phyloP scores from a whole-genome alignment of 78 protist species.

The Monosiga brevicollis region DNA sequence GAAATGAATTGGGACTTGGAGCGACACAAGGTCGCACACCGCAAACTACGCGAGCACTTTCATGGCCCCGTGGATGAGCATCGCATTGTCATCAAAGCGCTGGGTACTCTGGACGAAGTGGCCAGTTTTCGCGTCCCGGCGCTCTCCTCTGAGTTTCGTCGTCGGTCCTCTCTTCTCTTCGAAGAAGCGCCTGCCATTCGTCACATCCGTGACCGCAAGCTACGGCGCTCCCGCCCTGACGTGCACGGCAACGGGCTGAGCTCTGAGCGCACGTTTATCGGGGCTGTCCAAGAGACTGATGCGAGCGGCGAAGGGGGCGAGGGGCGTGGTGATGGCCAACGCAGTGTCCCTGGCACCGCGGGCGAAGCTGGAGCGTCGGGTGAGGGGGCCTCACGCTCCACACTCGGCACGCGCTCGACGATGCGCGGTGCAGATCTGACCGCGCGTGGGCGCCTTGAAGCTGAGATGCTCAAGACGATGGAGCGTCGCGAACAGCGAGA shows the following conservation, averaged over 20 bases:
- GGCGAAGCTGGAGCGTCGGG: neutral
- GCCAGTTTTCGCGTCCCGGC: conserved; percentile 17
- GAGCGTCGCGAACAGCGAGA: neutral
- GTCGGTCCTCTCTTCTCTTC: neutral
- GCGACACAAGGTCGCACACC: neutral
- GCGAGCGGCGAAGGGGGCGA: neutral
- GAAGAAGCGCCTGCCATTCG: neutral
- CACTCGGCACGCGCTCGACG: neutral
- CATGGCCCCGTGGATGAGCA: neutral
- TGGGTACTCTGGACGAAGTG: neutral
- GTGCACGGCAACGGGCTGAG: neutral
- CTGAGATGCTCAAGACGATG: conserved; percentile 27
- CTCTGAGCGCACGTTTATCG: neutral
- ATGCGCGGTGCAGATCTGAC: neutral
- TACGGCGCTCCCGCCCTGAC: neutral
- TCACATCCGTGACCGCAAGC: neutral
- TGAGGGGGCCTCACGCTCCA: neutral
- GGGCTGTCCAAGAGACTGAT: neutral
- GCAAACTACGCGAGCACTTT: conserved; percentile 21
- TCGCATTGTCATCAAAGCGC: conserved; percentile 6
- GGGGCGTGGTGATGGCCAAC: neutral
- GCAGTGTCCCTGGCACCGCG: neutral
- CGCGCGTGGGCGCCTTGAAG: neutral
- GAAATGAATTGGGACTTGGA: neutral
- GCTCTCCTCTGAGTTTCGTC: neutral